Conservation (phyloP, 257 asterid genomes). For the Echium plantagineum region DNA sequence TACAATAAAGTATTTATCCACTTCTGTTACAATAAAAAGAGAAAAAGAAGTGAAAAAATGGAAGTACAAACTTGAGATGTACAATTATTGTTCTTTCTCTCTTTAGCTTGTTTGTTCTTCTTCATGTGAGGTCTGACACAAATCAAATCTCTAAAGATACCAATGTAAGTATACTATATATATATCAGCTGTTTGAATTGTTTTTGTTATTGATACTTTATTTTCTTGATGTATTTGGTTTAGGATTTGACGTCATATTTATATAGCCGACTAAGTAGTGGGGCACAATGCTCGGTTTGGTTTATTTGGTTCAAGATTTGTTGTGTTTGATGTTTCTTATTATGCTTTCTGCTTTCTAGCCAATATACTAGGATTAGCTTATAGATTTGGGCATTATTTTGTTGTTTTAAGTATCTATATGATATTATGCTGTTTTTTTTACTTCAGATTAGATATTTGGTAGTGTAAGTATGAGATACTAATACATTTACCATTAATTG, state of each 20-base stretch:
- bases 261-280: no score
- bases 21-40: not conserved
- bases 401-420: not conserved
- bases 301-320: not conserved
- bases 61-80: not conserved
- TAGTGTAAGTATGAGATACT: no score
- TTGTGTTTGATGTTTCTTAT: not conserved
- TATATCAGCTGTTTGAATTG: not conserved
- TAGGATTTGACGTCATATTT: not conserved
- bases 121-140: not conserved
- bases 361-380: not conserved
- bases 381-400: not conserved
- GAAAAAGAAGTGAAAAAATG: no score
- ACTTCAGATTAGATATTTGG: not conserved
- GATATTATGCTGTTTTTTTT: not conserved
- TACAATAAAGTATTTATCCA: not conserved
- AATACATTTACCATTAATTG: not conserved
- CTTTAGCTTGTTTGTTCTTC: not conserved
- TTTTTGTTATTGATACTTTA: not conserved
- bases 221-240: not conserved
- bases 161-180: conserved; percentile 1
- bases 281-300: no score
- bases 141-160: not conserved
- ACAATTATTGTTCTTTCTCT: not conserved
- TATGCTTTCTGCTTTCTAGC: not conserved